phyloP scores from a whole-genome alignment of 2,329 filamentous ascomycete species.

The Colletotrichum chrysophilum region DNA sequence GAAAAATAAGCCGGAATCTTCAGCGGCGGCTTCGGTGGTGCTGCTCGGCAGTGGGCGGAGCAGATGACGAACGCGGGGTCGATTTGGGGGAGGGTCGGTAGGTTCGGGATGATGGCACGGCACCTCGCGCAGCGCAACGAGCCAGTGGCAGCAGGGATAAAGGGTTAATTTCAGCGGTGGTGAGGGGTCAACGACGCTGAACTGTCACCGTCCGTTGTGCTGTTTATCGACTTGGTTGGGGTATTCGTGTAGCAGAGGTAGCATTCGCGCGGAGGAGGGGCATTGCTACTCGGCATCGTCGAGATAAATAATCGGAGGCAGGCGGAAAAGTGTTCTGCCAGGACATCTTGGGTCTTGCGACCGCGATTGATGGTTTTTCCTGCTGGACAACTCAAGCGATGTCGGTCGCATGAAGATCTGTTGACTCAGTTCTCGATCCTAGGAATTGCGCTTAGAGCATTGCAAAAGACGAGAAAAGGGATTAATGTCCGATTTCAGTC shows the following conservation, averaged over 20 bases:
- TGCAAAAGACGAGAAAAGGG: background rate
- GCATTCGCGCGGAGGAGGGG: background rate
- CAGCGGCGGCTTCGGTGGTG: background rate
- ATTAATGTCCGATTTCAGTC: background rate
- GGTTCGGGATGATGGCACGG: constrained; percentile 13
- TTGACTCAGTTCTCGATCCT: fast-evolving
- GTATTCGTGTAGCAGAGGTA: background rate
- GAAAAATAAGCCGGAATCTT: background rate
- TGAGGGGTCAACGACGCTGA: background rate
- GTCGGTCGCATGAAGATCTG: background rate
- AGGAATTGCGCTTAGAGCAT: background rate
- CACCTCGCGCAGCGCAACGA: background rate
- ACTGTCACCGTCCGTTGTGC: background rate
- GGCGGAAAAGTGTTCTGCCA: constrained; percentile 18
- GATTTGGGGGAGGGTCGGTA: background rate
- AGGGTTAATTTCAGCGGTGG: background rate
- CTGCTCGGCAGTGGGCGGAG: background rate
- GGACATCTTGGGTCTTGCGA: background rate
- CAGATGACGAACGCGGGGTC: constrained; percentile 17
- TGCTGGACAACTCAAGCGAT: background rate
- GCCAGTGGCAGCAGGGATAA: background rate
- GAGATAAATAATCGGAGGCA: background rate
- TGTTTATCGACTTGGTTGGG: background rate
- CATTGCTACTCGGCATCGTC: background rate
- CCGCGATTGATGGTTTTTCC: constrained; percentile 14